Percentiles rank a stretch among this genome's conserved stretches.
Evolutionary conservation across 169 alveolate genomes (phyloP).

Genomic region (Eimeria sp.): DNA sequence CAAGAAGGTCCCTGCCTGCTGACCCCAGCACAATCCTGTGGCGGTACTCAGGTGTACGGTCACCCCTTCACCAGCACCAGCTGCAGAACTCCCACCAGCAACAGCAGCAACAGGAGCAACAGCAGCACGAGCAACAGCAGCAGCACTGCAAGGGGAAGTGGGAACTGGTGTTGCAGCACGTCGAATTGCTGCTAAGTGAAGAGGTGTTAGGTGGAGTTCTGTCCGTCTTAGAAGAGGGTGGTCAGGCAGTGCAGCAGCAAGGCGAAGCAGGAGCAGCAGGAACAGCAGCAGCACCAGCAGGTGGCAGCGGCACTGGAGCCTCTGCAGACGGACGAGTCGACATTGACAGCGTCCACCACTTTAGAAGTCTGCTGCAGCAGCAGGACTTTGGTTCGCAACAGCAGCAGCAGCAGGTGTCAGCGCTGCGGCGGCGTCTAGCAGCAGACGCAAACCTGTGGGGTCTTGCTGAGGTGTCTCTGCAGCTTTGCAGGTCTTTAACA

Average conservation of each 20-base stretch:
- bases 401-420: neutral
- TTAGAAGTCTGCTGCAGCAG: constrained; percentile 22
- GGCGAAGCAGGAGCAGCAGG: constrained; percentile 39
- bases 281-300: constrained; percentile 13
- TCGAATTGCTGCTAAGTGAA: constrained; percentile 59
- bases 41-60: constrained; percentile 43
- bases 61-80: constrained; percentile 43
- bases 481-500: constrained; percentile 56
- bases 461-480: constrained; percentile 71
- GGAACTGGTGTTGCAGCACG: constrained; percentile 73
- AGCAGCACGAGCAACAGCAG: constrained; percentile 50
- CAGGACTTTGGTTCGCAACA: neutral
- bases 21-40: constrained; percentile 62
- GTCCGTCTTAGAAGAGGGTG: constrained; percentile 48
- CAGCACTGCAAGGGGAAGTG: constrained; percentile 24
- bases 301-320: constrained; percentile 38
- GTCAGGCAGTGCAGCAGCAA: constrained; percentile 25
- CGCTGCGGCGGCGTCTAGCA: constrained; percentile 31
- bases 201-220: constrained; percentile 30
- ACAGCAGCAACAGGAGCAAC: constrained; percentile 33
- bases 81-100: constrained; percentile 27
- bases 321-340: constrained; percentile 54
- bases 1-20: constrained; percentile 32
- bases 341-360: constrained; percentile 43
- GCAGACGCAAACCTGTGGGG: constrained; percentile 21